Conservation (phyloP, 2,329 filamentous ascomycete species). For the Colletotrichum camelliae region DNA sequence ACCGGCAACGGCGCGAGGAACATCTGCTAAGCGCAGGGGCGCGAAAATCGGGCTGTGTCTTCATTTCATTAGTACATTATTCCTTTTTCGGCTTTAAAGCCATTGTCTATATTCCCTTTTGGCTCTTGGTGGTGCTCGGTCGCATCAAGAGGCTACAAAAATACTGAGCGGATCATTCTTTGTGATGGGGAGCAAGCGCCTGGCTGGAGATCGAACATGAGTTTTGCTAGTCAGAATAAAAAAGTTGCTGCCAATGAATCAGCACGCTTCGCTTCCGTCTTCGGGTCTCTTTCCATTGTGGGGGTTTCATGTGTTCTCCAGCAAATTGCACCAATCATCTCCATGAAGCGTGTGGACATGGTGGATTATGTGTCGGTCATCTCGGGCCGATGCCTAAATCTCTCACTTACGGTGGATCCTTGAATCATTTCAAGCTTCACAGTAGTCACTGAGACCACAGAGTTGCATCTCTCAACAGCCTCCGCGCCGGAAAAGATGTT, state of each 20-base stretch:
- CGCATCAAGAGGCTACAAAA: background rate
- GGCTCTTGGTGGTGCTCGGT: background rate
- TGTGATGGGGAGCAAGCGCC: background rate
- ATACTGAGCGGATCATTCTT: background rate
- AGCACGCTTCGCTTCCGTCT: background rate
- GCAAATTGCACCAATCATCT: background rate
- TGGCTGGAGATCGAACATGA: background rate
- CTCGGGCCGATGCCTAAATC: background rate
- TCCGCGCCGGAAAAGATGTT: background rate
- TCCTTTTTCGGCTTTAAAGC: background rate
- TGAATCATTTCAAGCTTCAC: background rate
- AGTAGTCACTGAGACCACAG: background rate
- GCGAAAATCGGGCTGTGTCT: background rate
- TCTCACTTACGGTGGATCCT: background rate
- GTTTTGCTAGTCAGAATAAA: background rate
- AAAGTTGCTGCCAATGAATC: background rate
- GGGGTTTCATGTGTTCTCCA: background rate
- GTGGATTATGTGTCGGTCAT: background rate
- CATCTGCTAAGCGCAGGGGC: conserved; percentile 40
- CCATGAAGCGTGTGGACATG: background rate
- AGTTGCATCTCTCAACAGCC: background rate
- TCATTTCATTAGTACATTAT: background rate
- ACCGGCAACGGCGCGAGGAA: conserved; percentile 47
- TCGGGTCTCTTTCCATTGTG: background rate
- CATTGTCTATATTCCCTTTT: background rate